These are phyloP conservation scores for Fusarium sp. DNA, from an alignment of 2,329 filamentous ascomycete genomes.

Conservation along the genomic window DNA sequence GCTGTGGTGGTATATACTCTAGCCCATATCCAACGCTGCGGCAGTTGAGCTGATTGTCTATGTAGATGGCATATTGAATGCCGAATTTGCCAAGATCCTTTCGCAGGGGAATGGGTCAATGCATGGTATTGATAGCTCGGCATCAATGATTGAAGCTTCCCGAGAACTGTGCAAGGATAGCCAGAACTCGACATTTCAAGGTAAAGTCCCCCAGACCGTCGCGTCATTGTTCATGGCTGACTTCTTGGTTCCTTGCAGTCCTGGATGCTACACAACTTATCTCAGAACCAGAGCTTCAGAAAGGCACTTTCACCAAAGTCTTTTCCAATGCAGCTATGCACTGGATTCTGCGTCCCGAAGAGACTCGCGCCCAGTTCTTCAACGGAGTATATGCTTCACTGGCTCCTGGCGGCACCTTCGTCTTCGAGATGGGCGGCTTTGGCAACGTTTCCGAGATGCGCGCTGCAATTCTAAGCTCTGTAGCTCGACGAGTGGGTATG, in stretches of 20 bases:
- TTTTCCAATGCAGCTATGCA: slow-evolving; percentile 76
- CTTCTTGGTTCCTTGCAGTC: slow-evolving; percentile 49
- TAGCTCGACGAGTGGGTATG: slow-evolving; percentile 64
- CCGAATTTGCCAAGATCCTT: slow-evolving; percentile 62
- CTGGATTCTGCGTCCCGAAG: slow-evolving; percentile 68
- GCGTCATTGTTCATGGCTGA: neutral
- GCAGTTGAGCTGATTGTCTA: slow-evolving; percentile 8
- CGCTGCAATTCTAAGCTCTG: slow-evolving; percentile 65
- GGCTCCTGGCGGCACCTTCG: slow-evolving; percentile 66
- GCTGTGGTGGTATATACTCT: slow-evolving; percentile 66
- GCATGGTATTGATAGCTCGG: slow-evolving; percentile 69
- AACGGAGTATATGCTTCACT: slow-evolving; percentile 63
- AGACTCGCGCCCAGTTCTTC: slow-evolving; percentile 64
- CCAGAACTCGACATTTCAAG: slow-evolving; percentile 58
- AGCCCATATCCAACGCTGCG: neutral
- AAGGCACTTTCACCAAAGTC: slow-evolving; percentile 61
- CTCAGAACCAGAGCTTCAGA: slow-evolving; percentile 51
- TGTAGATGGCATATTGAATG: slow-evolving; percentile 69
- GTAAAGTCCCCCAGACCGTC: slow-evolving; percentile 41
- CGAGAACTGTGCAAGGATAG: slow-evolving; percentile 54
- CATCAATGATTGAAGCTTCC: slow-evolving; percentile 68
- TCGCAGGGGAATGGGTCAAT: slow-evolving; percentile 60
- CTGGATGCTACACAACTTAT: slow-evolving; percentile 59
- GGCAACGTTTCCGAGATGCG: slow-evolving; percentile 75
- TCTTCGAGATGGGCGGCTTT: slow-evolving; percentile 78